These are phyloP conservation scores for Mycosarcoma mackinlayi DNA, from an alignment of 1,284 basidiomycete genomes.

Conservation along the genomic window DNA sequence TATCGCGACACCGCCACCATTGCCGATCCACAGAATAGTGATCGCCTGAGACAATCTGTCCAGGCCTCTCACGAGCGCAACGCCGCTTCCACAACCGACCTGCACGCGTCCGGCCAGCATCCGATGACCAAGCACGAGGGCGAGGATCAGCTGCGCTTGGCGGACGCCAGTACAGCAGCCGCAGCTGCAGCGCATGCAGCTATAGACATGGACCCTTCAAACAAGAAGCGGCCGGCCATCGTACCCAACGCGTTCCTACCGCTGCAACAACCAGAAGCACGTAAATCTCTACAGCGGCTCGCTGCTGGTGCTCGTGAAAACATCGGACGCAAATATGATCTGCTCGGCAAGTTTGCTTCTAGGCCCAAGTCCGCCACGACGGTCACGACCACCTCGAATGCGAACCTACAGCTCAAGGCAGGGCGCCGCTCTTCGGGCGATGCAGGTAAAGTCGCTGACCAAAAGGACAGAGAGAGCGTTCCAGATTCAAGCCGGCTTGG, in stretches of 20 bases:
- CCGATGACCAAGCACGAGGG: neutral
- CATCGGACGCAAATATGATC: slow-evolving; percentile 40
- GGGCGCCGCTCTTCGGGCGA: slow-evolving; percentile 6
- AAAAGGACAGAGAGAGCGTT: slow-evolving; percentile 6
- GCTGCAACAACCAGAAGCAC: slow-evolving; percentile 16
- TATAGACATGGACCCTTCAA: slow-evolving; percentile 18
- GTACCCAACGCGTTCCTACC: slow-evolving; percentile 47
- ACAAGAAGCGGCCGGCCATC: slow-evolving; percentile 33
- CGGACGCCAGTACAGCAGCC: slow-evolving; percentile 33
- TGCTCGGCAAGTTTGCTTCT: slow-evolving; percentile 43
- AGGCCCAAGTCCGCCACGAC: slow-evolving; percentile 22
- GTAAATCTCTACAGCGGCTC: slow-evolving; percentile 32
- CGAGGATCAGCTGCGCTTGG: slow-evolving; percentile 16
- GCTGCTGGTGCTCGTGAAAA: slow-evolving; percentile 20
- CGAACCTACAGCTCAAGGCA: neutral
- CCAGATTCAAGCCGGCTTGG: neutral
- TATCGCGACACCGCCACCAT: slow-evolving; percentile 39
- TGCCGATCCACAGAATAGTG: slow-evolving; percentile 26
- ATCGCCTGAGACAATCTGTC: slow-evolving; percentile 5
- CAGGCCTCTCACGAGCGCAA: slow-evolving; percentile 17
- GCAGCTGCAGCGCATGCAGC: slow-evolving; percentile 34
- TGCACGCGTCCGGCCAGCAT: slow-evolving; percentile 4
- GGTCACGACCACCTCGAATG: neutral
- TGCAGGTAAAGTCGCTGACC: neutral
- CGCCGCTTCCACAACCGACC: neutral